phyloP scores from a whole-genome alignment of 257 asterid species.

The Penstemon eatonii region DNA sequence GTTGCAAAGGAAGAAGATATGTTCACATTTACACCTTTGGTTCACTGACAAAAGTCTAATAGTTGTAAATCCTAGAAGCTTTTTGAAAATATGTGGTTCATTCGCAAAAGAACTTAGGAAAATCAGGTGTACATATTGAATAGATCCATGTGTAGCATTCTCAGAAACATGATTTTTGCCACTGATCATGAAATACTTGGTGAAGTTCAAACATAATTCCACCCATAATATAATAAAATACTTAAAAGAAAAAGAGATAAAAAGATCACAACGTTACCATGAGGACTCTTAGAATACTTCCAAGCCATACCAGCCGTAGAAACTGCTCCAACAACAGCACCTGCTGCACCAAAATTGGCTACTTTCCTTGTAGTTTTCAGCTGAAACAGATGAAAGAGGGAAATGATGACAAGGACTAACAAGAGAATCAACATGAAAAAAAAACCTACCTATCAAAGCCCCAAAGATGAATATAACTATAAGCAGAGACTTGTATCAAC shows the following conservation, averaged over 20 bases:
- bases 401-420: conserved; percentile 2
- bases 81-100: not conserved
- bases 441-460: conserved; percentile 2
- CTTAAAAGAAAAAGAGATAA: not conserved
- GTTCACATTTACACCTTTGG: not conserved
- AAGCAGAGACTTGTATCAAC: not conserved
- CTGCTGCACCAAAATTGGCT: conserved; percentile 58
- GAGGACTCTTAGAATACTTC: conserved; percentile 89
- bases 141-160: too few species aligned
- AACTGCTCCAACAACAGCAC: conserved; percentile 76
- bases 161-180: not conserved
- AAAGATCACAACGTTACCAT: conserved; percentile 48
- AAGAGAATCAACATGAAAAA: not conserved
- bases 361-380: conserved; percentile 78
- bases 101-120: conserved; percentile 8
- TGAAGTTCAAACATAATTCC: conserved; percentile 3
- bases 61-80: not conserved
- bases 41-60: not conserved
- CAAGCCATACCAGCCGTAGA: conserved; percentile 69
- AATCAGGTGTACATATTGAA: not conserved
- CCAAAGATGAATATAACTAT: not conserved
- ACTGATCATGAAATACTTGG: not conserved
- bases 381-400: conserved; percentile 41
- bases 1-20: not conserved
- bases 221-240: not conserved